phyloP scores from a whole-genome alignment of 169 alveolate species.

The Theileria annulata region DNA sequence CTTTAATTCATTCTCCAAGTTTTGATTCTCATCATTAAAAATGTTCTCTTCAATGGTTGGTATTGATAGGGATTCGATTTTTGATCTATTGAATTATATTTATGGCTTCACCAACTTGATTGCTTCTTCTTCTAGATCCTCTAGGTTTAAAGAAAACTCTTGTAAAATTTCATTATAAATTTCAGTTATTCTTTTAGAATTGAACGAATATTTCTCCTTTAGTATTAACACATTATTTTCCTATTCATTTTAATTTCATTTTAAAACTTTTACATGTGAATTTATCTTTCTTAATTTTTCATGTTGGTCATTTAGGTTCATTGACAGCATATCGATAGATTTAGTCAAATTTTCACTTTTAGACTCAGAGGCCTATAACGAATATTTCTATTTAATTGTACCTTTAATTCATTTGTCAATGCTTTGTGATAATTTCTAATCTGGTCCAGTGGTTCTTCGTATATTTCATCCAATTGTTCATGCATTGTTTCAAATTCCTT shows the following conservation, averaged over 20 bases:
- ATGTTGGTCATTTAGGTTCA: not conserved
- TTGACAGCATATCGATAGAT: not conserved
- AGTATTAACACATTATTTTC: not conserved
- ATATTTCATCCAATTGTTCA: slow-evolving; percentile 32
- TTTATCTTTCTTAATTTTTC: not conserved
- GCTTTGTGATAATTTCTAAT: slow-evolving; percentile 8
- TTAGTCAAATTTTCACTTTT: not conserved
- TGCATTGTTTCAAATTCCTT: slow-evolving; percentile 29
- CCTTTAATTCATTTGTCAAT: slow-evolving; percentile 27
- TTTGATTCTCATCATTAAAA: not conserved
- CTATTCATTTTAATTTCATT: not conserved
- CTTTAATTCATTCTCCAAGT: not conserved
- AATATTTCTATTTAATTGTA: not conserved
- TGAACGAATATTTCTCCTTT: not conserved
- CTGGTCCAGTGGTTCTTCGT: slow-evolving; percentile 51
- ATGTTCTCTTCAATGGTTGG: not conserved
- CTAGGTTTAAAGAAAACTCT: not conserved
- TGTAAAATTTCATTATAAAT: not conserved
- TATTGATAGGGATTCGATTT: not conserved
- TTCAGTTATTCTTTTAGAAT: not conserved
- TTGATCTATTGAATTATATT: not conserved
- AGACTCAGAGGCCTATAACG: slow-evolving; percentile 3
- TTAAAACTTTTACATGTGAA: not conserved
- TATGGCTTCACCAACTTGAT: not conserved
- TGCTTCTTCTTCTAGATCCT: not conserved